A percentile compares a stretch with the other conserved stretches of the same genome.
Conservation (phyloP, 176 grass and related monocot genomes). For the Juncus inflexus region DNA sequence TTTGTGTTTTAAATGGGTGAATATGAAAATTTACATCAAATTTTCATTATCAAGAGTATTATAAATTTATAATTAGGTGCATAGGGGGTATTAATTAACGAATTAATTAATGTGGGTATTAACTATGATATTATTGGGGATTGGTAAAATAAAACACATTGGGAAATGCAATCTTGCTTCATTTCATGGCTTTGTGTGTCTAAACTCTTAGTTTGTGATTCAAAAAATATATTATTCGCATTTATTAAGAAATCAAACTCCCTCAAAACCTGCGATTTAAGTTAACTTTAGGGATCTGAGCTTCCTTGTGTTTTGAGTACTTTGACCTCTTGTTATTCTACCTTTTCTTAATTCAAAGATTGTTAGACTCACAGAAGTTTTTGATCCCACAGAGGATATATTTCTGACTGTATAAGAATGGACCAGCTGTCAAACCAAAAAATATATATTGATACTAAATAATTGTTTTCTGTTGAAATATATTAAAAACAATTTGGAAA, state of each 20-base stretch:
- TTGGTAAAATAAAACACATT: background rate
- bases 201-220: background rate
- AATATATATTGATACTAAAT: too few relatives aligned
- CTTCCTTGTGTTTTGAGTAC: conserved; percentile 21
- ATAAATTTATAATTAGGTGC: background rate
- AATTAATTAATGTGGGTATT: conserved; percentile 1
- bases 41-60: background rate
- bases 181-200: conserved; percentile 3
- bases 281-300: conserved; percentile 14
- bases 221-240: background rate
- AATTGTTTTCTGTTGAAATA: too few relatives aligned
- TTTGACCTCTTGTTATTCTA: conserved; percentile 16
- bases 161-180: background rate
- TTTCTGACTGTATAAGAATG: too few relatives aligned
- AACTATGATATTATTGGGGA: background rate
- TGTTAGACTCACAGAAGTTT: too few relatives aligned
- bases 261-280: conserved; percentile 12
- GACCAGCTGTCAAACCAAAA: too few relatives aligned
- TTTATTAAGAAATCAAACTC: background rate
- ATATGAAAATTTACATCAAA: background rate
- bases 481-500: too few relatives aligned
- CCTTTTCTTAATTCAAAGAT: conserved; percentile 1
- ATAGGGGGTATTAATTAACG: background rate
- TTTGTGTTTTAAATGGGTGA: too few relatives aligned
- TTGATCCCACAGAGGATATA: too few relatives aligned